Evolutionary conservation across 305 asterid genomes (phyloP).

Genomic region (Plantago coronopus): DNA sequence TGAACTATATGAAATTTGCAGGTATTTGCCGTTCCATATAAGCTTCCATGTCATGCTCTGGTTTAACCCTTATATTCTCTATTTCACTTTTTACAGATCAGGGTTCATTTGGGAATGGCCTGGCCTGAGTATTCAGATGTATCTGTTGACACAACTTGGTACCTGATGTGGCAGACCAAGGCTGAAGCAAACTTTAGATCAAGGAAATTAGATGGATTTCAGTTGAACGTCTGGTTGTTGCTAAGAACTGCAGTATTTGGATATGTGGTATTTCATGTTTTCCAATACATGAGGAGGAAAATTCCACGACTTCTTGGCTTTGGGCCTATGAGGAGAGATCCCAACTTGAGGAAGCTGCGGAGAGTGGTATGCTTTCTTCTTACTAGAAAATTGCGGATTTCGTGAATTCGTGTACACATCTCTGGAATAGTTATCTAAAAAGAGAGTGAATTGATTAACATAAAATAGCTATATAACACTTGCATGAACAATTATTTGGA

Average conservation of each 20-base stretch:
- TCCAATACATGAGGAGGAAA: constrained; percentile 60
- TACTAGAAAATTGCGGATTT: too few relatives aligned
- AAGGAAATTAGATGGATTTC: constrained; percentile 53
- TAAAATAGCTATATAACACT: too few relatives aligned
- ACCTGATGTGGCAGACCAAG: constrained; percentile 82
- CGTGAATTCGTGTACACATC: too few relatives aligned
- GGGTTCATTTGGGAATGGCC: constrained; percentile 87
- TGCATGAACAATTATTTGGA: too few relatives aligned
- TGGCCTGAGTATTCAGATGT: constrained; percentile 85
- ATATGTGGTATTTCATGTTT: constrained; percentile 49
- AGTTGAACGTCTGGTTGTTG: constrained; percentile 82
- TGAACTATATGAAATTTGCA: constrained; percentile 16
- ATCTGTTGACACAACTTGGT: constrained; percentile 74
- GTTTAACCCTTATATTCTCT: not conserved
- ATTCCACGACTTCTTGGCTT: constrained; percentile 71
- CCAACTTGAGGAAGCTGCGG: constrained; percentile 66
- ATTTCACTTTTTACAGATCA: constrained; percentile 42
- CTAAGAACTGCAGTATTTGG: constrained; percentile 65
- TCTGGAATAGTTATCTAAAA: too few relatives aligned
- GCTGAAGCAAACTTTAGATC: constrained; percentile 59
- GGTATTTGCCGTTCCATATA: constrained; percentile 21
- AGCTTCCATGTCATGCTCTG: constrained; percentile 17
- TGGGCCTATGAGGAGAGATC: constrained; percentile 71
- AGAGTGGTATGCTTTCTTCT: constrained; percentile 65
- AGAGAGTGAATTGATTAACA: too few relatives aligned